A percentile compares a stretch with the other conserved stretches of the same genome.
Evolutionary conservation across 345 rosid species (phyloP).

Genomic region (Hibiscus mutabilis): DNA sequence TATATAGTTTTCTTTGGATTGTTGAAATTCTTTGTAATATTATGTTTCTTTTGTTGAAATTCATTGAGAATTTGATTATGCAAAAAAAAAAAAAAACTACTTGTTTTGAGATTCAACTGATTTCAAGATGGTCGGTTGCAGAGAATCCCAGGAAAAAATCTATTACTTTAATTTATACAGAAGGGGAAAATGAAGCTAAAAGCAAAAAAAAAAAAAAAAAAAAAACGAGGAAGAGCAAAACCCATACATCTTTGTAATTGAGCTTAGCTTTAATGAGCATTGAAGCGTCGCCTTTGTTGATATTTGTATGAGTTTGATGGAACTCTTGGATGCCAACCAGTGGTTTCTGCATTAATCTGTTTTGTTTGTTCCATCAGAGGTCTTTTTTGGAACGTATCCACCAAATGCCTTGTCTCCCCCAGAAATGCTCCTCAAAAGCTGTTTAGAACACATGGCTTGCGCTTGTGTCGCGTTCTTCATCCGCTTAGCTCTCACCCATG

Average conservation of each 20-base stretch:
- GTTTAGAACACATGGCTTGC: conserved; percentile 63
- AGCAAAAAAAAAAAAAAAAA: too few species aligned
- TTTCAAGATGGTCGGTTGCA: not conserved
- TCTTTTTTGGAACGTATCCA: not conserved
- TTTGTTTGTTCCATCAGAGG: conserved; percentile 14
- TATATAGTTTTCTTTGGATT: too few species aligned
- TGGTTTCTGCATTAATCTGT: conserved; percentile 13
- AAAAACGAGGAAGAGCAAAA: not conserved
- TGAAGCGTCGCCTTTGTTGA: not conserved
- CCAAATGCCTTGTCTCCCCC: conserved; percentile 24
- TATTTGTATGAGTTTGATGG: not conserved
- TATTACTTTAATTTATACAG: not conserved
- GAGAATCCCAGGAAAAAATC: not conserved
- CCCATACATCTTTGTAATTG: not conserved
- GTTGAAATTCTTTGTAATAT: too few species aligned
- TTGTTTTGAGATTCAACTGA: not conserved
- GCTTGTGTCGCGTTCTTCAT: conserved; percentile 65
- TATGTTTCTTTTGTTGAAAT: too few species aligned
- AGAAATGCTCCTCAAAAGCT: conserved; percentile 58
- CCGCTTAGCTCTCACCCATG: conserved; percentile 81
- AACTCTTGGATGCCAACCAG: not conserved
- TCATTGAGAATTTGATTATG: not conserved
- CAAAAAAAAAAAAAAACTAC: not conserved
- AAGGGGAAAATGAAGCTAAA: not conserved
- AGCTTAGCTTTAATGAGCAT: not conserved